Evolutionary conservation across 1,139 yeast genomes (phyloP).

Genomic region (Blastobotrys persicus): DNA sequence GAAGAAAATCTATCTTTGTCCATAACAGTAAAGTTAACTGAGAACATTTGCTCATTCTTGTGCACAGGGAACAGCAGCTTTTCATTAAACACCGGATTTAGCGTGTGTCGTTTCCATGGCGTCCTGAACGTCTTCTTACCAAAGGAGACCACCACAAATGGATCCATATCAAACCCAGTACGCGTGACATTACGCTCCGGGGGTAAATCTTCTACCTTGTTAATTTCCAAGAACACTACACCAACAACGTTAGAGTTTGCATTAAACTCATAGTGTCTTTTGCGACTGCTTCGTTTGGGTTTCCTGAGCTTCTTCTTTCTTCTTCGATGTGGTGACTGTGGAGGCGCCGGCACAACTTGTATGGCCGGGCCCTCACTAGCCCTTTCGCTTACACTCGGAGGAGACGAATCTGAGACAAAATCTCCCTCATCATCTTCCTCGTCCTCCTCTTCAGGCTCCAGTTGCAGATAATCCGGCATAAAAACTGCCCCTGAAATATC

Average conservation of each 20-base stretch:
- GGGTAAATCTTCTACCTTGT: slow-evolving; percentile 56
- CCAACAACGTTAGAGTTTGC: slow-evolving; percentile 56
- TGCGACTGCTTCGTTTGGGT: slow-evolving; percentile 6
- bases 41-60: slow-evolving; percentile 60
- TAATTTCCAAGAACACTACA: slow-evolving; percentile 71
- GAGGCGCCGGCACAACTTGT: slow-evolving; percentile 6
- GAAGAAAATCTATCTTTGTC: slow-evolving; percentile 83
- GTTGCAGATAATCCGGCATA: slow-evolving; percentile 11
- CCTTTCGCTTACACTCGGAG: slow-evolving; percentile 7
- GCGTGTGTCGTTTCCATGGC: slow-evolving; percentile 77
- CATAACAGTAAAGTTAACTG: slow-evolving; percentile 66
- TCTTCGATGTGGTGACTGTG: neutral
- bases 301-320: neutral
- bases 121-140: slow-evolving; percentile 88
- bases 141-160: slow-evolving; percentile 87
- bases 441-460: slow-evolving; percentile 19
- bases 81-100: slow-evolving; percentile 82
- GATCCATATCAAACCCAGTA: slow-evolving; percentile 91
- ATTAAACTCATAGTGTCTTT: slow-evolving; percentile 34
- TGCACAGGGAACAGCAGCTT: slow-evolving; percentile 74
- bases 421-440: slow-evolving; percentile 17
- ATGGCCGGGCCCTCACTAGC: slow-evolving; percentile 6
- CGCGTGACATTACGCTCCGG: slow-evolving; percentile 45
- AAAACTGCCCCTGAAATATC: slow-evolving; percentile 1
- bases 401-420: slow-evolving; percentile 5